These are phyloP conservation scores for Fusarium verrucosum DNA, from an alignment of 2,329 filamentous ascomycete species.

Conservation along the genomic window DNA sequence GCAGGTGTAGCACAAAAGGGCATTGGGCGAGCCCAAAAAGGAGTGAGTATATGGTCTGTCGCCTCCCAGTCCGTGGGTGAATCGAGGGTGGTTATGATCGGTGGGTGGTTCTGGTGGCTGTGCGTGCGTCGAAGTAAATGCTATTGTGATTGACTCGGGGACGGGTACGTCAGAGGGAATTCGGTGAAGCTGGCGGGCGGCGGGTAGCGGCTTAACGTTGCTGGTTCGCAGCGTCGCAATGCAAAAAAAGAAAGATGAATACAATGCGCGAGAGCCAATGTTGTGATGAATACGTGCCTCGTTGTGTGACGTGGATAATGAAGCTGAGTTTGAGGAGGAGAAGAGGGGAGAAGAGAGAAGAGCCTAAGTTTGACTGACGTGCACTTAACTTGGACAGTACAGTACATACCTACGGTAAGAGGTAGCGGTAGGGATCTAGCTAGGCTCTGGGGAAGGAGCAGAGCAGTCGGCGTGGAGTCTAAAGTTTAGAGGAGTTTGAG, in stretches of 20 bases:
- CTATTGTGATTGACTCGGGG: constrained; percentile 19
- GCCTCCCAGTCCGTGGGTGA: constrained; percentile 11
- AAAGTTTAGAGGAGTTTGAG: constrained; percentile 26
- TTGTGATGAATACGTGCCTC: constrained; percentile 1
- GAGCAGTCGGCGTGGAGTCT: constrained; percentile 24
- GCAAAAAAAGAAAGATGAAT: not conserved
- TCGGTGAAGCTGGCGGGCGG: constrained; percentile 29
- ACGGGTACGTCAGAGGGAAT: constrained; percentile 33
- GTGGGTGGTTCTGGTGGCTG: not conserved
- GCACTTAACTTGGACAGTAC: constrained; percentile 10
- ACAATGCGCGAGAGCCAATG: not conserved
- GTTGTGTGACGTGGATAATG: constrained; percentile 16
- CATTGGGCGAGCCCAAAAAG: constrained; percentile 26
- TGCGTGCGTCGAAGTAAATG: constrained; percentile 3
- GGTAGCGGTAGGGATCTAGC: constrained; percentile 15
- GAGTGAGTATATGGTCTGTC: not conserved
- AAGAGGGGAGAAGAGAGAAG: constrained; percentile 27
- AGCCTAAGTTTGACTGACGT: constrained; percentile 32
- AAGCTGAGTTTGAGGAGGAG: constrained; percentile 21
- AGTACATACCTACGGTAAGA: too few species aligned
- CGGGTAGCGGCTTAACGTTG: constrained; percentile 14
- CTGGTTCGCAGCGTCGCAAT: constrained; percentile 13
- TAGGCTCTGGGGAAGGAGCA: constrained; percentile 28
- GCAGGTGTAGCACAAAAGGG: constrained; percentile 21
- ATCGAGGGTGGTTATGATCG: not conserved